Evolutionary conservation across 2,329 filamentous ascomycete genomes (phyloP).

Genomic region (Verticillium albo-atrum): DNA sequence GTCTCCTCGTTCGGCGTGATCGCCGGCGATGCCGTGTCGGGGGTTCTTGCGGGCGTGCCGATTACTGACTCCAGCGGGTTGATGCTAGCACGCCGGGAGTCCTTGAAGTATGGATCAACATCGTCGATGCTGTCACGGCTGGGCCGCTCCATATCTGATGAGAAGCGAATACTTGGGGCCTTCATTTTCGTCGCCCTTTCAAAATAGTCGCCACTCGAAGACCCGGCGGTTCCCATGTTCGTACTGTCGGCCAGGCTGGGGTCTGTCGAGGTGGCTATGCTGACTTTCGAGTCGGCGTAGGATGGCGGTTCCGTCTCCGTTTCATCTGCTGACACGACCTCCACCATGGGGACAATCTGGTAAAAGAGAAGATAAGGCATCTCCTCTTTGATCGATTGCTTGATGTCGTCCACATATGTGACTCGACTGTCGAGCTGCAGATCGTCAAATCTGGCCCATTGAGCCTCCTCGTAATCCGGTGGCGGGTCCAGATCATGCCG

Average conservation of each 20-base stretch:
- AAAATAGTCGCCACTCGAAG: conserved; percentile 39
- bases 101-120: conserved; percentile 26
- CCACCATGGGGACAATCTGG: conserved; percentile 83
- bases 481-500: conserved; percentile 51
- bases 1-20: conserved; percentile 46
- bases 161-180: conserved; percentile 50
- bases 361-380: conserved; percentile 95
- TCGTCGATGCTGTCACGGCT: conserved; percentile 41
- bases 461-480: conserved; percentile 64
- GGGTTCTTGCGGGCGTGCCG: conserved; percentile 30
- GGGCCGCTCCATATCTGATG: conserved; percentile 47
- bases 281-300: conserved; percentile 48
- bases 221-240: conserved; percentile 20
- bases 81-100: conserved; percentile 47
- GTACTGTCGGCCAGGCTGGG: conserved; percentile 22
- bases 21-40: conserved; percentile 30
- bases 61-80: conserved; percentile 41
- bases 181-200: conserved; percentile 32
- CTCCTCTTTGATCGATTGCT: conserved; percentile 73
- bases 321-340: conserved; percentile 51
- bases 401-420: conserved; percentile 70
- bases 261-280: conserved; percentile 26
- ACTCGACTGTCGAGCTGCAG: conserved; percentile 66
- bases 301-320: conserved; percentile 51
- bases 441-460: conserved; percentile 93